These are phyloP conservation scores for Thermothelomyces thermophilus DNA, from an alignment of 2,329 filamentous ascomycete genomes.

Conservation along the genomic window DNA sequence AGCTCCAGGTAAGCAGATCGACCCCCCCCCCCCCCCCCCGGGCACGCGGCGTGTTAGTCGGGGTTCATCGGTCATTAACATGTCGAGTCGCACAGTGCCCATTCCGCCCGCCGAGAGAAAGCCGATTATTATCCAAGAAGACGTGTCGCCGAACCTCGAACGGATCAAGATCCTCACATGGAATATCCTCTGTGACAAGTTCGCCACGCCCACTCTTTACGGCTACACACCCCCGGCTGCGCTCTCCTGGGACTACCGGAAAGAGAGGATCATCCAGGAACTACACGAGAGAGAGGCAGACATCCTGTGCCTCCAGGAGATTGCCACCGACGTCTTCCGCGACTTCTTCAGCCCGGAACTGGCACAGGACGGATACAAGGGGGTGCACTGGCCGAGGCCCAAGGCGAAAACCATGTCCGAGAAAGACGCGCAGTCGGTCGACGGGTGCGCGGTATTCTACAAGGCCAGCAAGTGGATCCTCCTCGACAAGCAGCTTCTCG, in stretches of 20 bases:
- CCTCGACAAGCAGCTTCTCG: constrained; percentile 88
- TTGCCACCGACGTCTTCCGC: constrained; percentile 86
- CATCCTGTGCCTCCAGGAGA: constrained; percentile 88
- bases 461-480: constrained; percentile 91
- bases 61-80: constrained; percentile 10
- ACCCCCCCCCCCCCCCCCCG: too few species aligned
- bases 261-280: constrained; percentile 75
- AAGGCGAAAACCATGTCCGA: constrained; percentile 88
- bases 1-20: constrained; percentile 68
- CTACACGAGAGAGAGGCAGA: constrained; percentile 74
- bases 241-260: constrained; percentile 80
- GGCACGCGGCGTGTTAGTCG: neutral
- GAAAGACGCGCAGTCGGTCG: constrained; percentile 80
- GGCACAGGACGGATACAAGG: constrained; percentile 83
- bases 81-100: constrained; percentile 50
- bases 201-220: constrained; percentile 77
- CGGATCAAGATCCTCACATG: constrained; percentile 83
- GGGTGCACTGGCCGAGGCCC: constrained; percentile 85
- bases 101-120: constrained; percentile 69
- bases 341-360: constrained; percentile 85
- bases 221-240: constrained; percentile 83
- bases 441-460: constrained; percentile 95
- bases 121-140: constrained; percentile 70
- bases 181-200: constrained; percentile 94
- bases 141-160: constrained; percentile 53